Percentiles rank a stretch among this genome's conserved stretches.
Conservation (phyloP, 2,329 filamentous ascomycete genomes). For the Allantophomopsis lycopodina region DNA sequence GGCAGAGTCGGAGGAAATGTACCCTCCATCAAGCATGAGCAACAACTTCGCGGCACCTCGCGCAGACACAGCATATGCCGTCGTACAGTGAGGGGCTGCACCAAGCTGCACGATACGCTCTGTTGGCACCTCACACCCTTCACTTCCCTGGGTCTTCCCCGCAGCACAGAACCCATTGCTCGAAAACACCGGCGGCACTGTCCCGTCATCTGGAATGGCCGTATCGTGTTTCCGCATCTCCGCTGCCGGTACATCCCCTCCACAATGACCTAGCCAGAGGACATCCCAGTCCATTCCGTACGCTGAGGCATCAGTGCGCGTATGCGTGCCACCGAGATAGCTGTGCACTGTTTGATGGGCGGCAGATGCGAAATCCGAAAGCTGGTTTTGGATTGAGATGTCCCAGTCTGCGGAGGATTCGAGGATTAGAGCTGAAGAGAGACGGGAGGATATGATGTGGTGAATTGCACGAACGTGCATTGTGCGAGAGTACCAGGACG, state of each 20-base stretch:
- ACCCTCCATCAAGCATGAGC: not conserved
- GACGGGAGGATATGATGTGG: no score
- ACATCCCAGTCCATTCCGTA: slow-evolving; percentile 39
- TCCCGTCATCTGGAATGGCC: not conserved
- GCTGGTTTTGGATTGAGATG: not conserved
- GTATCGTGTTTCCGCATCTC: not conserved
- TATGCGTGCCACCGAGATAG: not conserved
- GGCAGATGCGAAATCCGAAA: not conserved
- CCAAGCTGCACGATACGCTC: not conserved
- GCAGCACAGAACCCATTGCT: not conserved
- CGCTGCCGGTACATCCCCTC: slow-evolving; percentile 3
- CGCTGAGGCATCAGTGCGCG: slow-evolving; percentile 17
- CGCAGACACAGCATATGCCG: not conserved
- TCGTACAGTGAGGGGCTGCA: not conserved
- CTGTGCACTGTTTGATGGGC: not conserved
- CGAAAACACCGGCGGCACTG: not conserved
- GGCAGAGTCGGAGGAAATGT: not conserved
- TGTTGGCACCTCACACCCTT: not conserved
- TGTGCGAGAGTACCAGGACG: no score
- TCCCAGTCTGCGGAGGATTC: slow-evolving; percentile 1
- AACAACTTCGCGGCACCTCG: not conserved
- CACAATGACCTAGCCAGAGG: slow-evolving; percentile 36
- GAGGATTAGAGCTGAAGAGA: not conserved
- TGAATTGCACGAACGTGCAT: no score
- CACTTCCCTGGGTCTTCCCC: not conserved